These are phyloP conservation scores for Diaporthe longicolla DNA, from an alignment of 2,329 filamentous ascomycete species.

Conservation along the genomic window DNA sequence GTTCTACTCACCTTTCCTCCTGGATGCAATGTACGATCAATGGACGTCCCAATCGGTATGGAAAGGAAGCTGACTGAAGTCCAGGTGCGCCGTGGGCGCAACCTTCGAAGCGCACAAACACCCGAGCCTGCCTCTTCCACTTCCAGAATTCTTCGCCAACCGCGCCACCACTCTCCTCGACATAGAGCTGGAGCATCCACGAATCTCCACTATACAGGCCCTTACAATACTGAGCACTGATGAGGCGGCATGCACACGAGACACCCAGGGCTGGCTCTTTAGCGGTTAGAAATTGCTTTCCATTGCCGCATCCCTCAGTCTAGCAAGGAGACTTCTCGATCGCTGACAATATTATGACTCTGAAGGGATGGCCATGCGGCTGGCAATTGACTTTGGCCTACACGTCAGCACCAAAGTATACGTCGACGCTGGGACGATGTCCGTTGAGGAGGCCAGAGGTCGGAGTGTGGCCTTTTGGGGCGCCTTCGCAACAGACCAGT, in stretches of 20 bases:
- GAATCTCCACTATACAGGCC: background rate
- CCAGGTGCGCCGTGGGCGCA: background rate
- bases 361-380: conserved; percentile 12
- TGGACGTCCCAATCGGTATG: background rate
- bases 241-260: conserved; percentile 8
- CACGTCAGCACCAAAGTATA: conserved; percentile 9
- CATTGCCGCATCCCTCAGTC: background rate
- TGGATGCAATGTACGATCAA: background rate
- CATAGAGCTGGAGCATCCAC: background rate
- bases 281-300: background rate
- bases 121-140: background rate
- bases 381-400: conserved; percentile 3
- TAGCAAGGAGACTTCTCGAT: background rate
- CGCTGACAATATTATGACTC: background rate
- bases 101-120: background rate
- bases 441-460: background rate
- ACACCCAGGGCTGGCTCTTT: conserved; percentile 12
- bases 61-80: background rate
- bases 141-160: conserved; percentile 1
- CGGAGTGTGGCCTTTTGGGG: conserved; percentile 17
- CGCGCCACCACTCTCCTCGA: background rate
- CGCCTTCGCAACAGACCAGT: conserved; percentile 7
- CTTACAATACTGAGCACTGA: conserved; percentile 3
- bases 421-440: conserved; percentile 4
- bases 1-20: conserved; percentile 2